Conservation (phyloP, 1,284 basidiomycete genomes). For the Bondarzewia mesenterica region DNA sequence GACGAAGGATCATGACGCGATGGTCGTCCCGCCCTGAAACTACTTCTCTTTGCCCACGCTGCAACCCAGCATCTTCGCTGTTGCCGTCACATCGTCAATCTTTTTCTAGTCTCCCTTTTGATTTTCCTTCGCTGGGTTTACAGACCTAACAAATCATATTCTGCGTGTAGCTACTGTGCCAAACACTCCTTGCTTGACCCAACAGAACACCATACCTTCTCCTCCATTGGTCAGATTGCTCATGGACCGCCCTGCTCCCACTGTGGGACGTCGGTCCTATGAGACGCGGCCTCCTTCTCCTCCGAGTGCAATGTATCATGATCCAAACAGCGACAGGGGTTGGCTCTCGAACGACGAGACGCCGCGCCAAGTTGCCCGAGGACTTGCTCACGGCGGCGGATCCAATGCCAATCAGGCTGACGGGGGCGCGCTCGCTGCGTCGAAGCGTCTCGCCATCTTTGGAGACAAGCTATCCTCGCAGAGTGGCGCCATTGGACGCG, state of each 20-base stretch:
- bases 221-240: neutral
- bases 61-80: neutral
- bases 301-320: neutral
- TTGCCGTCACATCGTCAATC: neutral
- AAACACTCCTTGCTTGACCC: neutral
- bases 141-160: no score
- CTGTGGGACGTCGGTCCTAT: conserved; percentile 1
- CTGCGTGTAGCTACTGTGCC: neutral
- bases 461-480: conserved; percentile 24
- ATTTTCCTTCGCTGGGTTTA: no score
- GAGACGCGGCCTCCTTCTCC: conserved; percentile 2
- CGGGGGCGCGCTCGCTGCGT: neutral
- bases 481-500: conserved; percentile 14
- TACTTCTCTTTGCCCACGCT: neutral
- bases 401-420: no score
- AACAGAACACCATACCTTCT: neutral
- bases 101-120: no score
- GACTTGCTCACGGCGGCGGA: neutral
- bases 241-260: neutral
- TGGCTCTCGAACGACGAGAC: conserved; percentile 5
- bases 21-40: neutral
- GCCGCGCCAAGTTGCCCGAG: conserved; percentile 2
- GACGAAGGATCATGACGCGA: neutral
- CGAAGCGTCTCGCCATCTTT: conserved; percentile 14
- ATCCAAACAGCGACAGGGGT: neutral